Percentiles rank a stretch among this genome's conserved stretches.
Conservation (phyloP, 352 stramenopile genomes). For the Globisporangium heterothallicum region DNA sequence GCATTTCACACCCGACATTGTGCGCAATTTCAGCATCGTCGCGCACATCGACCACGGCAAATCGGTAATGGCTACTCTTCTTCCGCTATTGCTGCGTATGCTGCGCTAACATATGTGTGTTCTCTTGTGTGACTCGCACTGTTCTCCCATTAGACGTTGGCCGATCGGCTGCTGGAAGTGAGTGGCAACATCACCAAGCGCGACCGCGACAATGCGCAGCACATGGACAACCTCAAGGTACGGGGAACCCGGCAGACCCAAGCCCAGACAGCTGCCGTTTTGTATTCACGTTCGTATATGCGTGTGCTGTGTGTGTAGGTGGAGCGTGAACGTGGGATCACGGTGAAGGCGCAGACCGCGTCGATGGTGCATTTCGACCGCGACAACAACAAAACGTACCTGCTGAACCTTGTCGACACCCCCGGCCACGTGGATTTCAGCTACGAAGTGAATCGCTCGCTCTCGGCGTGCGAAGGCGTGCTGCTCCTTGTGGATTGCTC, state of each 20-base stretch:
- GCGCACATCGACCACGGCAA: constrained; percentile 91
- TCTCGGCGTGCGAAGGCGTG: constrained; percentile 96
- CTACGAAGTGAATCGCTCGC: constrained; percentile 95
- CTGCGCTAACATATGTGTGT: too few relatives aligned
- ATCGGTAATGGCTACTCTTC: constrained; percentile 40
- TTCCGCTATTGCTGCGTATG: constrained; percentile 4
- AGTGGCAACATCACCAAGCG: constrained; percentile 87
- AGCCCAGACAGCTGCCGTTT: too few relatives aligned
- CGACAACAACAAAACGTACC: constrained; percentile 68
- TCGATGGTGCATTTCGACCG: constrained; percentile 92
- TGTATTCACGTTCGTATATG: too few relatives aligned
- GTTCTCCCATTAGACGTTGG: constrained; percentile 86
- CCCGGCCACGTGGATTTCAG: constrained; percentile 98
- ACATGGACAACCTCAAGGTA: constrained; percentile 90
- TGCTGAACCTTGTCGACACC: constrained; percentile 97
- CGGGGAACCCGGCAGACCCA: too few relatives aligned
- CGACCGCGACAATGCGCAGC: constrained; percentile 78
- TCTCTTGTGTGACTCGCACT: too few relatives aligned
- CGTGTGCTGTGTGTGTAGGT: constrained; percentile 40
- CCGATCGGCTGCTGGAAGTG: constrained; percentile 87
- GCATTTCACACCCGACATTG: constrained; percentile 62
- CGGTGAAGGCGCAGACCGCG: constrained; percentile 97
- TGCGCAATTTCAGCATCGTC: constrained; percentile 90
- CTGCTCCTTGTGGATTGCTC: constrained; percentile 97
- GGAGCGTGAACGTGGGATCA: constrained; percentile 98